These are phyloP conservation scores for Persicaria maculosa DNA, from an alignment of 148 eudicot species.

Conservation along the genomic window DNA sequence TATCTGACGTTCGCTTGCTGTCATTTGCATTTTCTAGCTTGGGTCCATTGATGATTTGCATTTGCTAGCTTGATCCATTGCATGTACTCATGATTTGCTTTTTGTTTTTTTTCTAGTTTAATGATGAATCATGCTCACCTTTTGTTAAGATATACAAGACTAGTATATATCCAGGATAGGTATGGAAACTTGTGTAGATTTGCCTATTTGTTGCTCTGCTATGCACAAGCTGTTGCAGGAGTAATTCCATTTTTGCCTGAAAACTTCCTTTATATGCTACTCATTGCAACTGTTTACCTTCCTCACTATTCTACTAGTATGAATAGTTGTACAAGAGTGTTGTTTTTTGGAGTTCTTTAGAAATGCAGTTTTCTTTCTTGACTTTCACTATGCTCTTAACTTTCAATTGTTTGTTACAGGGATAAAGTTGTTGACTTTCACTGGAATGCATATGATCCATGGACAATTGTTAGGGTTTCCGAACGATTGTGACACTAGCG, in stretches of 20 bases:
- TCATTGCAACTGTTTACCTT: background rate
- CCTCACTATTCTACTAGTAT: background rate
- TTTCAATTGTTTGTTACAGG: slow-evolving; percentile 26
- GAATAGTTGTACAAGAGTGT: background rate
- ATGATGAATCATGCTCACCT: slow-evolving; percentile 94
- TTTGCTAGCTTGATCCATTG: slow-evolving; percentile 7
- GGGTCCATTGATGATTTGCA: background rate
- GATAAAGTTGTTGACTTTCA: slow-evolving; percentile 95
- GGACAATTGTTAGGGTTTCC: slow-evolving; percentile 94
- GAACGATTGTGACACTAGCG: slow-evolving; percentile 76
- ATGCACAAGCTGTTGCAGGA: background rate
- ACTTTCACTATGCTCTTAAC: background rate
- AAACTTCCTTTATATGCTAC: background rate
- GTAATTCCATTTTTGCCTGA: background rate
- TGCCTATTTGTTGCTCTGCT: background rate
- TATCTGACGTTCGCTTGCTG: background rate
- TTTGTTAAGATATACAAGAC: slow-evolving; percentile 94
- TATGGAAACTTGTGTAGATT: slow-evolving; percentile 20
- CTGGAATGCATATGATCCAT: slow-evolving; percentile 84
- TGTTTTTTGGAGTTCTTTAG: background rate
- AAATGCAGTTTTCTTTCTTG: background rate
- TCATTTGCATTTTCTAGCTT: background rate
- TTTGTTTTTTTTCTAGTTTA: slow-evolving; percentile 42
- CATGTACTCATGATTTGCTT: background rate
- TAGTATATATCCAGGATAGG: slow-evolving; percentile 98